Evolutionary conservation across 129 eudicot genomes (phyloP).

Genomic region (Helianthus tuberosus): DNA sequence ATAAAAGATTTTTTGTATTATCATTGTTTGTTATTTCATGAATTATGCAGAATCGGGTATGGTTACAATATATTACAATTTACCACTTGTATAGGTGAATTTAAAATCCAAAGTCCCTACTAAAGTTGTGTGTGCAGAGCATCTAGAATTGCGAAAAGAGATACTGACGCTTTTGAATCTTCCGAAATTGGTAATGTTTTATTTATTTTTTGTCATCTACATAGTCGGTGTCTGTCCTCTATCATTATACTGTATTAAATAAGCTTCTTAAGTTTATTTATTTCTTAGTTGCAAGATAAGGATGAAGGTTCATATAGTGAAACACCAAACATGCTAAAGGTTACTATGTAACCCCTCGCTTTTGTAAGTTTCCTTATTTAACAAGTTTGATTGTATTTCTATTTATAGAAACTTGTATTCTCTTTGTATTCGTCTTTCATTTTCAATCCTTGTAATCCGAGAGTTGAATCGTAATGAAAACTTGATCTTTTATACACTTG

Average conservation of each 20-base stretch:
- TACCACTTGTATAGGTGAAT: slow-evolving; percentile 60
- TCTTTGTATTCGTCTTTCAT: too few relatives aligned
- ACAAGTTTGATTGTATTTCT: too few relatives aligned
- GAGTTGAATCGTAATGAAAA: too few relatives aligned
- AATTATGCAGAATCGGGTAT: not conserved
- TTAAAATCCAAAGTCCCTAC: slow-evolving; percentile 95
- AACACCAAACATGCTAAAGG: slow-evolving; percentile 89
- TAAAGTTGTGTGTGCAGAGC: slow-evolving; percentile 92
- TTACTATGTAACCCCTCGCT: too few relatives aligned
- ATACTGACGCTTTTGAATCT: slow-evolving; percentile 83
- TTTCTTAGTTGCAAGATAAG: slow-evolving; percentile 75
- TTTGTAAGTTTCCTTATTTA: too few relatives aligned
- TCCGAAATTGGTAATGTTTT: slow-evolving; percentile 68
- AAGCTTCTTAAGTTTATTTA: too few relatives aligned
- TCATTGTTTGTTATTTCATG: slow-evolving; percentile 10
- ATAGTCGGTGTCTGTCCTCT: not conserved
- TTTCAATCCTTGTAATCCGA: too few relatives aligned
- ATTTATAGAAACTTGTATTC: too few relatives aligned
- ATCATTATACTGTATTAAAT: too few relatives aligned
- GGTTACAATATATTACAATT: not conserved
- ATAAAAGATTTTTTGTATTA: not conserved
- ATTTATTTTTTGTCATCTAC: not conserved
- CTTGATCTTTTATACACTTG: too few relatives aligned
- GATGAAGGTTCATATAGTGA: slow-evolving; percentile 91
- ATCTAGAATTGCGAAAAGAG: slow-evolving; percentile 91